These are phyloP conservation scores for Tuber microsphaerosporum DNA, from an alignment of 495 filamentous ascomycete genomes.

Conservation along the genomic window DNA sequence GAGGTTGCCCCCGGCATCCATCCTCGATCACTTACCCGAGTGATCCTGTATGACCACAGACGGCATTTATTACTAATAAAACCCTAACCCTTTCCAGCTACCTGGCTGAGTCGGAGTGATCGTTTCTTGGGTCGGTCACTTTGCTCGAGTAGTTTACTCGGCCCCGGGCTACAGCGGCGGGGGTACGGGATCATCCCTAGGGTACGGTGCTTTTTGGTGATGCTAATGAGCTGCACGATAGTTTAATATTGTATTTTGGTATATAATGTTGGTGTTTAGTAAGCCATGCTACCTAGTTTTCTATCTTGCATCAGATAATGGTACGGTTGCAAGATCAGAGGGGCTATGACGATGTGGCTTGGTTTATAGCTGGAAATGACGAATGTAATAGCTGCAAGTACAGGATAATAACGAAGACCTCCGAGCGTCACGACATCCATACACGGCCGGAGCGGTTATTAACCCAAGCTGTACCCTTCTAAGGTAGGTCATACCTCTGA, in stretches of 20 bases:
- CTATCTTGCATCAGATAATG: no score
- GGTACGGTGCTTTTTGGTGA: neutral
- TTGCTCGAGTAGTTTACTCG: neutral
- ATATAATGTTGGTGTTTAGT: no score
- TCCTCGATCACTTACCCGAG: neutral
- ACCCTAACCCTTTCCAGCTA: neutral
- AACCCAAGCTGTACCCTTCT: neutral
- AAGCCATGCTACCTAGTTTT: no score
- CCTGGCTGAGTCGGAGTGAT: neutral
- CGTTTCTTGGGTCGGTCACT: neutral
- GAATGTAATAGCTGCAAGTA: no score
- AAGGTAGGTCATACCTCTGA: neutral
- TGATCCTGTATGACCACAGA: neutral
- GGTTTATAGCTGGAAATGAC: no score
- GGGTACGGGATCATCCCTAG: neutral
- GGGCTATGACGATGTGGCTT: no score
- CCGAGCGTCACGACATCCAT: neutral
- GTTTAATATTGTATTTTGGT: neutral
- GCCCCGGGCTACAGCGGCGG: neutral
- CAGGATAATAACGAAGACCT: no score
- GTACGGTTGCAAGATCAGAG: no score
- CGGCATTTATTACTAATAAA: neutral
- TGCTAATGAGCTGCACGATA: neutral
- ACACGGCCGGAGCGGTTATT: neutral
- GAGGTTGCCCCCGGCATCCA: no score